phyloP scores from a whole-genome alignment of 2,329 filamentous ascomycete species.

The Aspergillus flavus region DNA sequence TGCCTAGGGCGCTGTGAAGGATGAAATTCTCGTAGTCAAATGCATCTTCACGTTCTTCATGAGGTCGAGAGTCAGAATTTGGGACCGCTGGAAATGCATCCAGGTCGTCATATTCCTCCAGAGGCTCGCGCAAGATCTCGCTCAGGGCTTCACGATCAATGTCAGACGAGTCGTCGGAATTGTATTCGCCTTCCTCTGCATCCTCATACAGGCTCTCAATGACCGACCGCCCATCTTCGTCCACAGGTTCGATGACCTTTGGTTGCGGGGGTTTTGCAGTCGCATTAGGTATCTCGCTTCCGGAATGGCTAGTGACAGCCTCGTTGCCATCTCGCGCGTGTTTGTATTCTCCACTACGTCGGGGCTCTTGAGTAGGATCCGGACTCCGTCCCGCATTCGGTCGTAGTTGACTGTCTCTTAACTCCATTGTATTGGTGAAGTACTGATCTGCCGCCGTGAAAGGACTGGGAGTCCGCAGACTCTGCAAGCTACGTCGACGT shows the following conservation, averaged over 20 bases:
- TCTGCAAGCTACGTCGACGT: slow-evolving; percentile 75
- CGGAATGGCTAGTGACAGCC: slow-evolving; percentile 7
- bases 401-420: slow-evolving; percentile 39
- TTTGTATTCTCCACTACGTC: slow-evolving; percentile 25
- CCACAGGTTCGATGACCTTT: slow-evolving; percentile 11
- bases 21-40: slow-evolving; percentile 98
- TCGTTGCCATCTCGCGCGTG: slow-evolving; percentile 15
- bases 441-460: slow-evolving; percentile 72
- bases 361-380: slow-evolving; percentile 27
- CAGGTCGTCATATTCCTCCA: slow-evolving; percentile 42
- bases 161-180: slow-evolving; percentile 35
- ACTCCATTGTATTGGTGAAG: slow-evolving; percentile 47
- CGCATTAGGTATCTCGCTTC: slow-evolving; percentile 6
- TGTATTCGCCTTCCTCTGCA: slow-evolving; percentile 44
- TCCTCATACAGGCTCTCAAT: slow-evolving; percentile 46
- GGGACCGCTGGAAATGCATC: slow-evolving; percentile 37
- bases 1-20: slow-evolving; percentile 87
- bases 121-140: slow-evolving; percentile 52
- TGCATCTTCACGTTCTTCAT: slow-evolving; percentile 91
- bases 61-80: slow-evolving; percentile 65
- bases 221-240: slow-evolving; percentile 34
- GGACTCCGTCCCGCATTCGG: slow-evolving; percentile 38
- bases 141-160: slow-evolving; percentile 67
- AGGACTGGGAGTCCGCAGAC: slow-evolving; percentile 73
- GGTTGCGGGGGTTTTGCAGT: slow-evolving; percentile 5